Conservation (phyloP, 345 rosid genomes). For the Gynandropsis gynandra region DNA sequence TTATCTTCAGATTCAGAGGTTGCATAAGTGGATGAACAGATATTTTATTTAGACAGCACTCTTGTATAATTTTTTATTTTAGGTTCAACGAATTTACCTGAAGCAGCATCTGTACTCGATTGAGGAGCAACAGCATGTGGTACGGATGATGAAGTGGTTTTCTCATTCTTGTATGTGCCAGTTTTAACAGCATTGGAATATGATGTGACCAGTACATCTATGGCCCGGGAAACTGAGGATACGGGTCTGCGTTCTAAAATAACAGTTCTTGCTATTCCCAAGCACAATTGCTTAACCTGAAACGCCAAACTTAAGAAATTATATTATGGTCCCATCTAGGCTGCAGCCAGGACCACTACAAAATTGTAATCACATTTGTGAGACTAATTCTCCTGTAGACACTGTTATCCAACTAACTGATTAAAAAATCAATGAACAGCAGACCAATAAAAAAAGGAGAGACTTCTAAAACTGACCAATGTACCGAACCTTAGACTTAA, state of each 20-base stretch:
- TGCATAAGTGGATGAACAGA: slow-evolving; percentile 33
- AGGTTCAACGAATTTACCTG: slow-evolving; percentile 33
- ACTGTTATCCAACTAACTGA: slow-evolving; percentile 1
- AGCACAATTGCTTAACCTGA: slow-evolving; percentile 87
- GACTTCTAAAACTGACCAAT: neutral
- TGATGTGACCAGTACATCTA: slow-evolving; percentile 70
- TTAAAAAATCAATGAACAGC: slow-evolving; percentile 2
- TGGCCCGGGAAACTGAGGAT: slow-evolving; percentile 61
- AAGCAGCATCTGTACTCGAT: slow-evolving; percentile 29
- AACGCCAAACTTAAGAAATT: slow-evolving; percentile 21
- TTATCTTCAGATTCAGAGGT: slow-evolving; percentile 49
- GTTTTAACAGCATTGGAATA: slow-evolving; percentile 64
- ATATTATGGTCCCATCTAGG: slow-evolving; percentile 12
- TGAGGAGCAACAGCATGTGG: slow-evolving; percentile 25
- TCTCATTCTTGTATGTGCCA: slow-evolving; percentile 53
- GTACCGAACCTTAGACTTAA: neutral
- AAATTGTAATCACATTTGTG: neutral
- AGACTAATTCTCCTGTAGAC: slow-evolving; percentile 1
- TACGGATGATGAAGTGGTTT: slow-evolving; percentile 30
- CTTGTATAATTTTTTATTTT: slow-evolving; percentile 33
- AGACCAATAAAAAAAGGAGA: neutral
- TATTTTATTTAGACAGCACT: slow-evolving; percentile 3
- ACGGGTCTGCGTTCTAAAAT: slow-evolving; percentile 91
- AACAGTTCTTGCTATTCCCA: slow-evolving; percentile 57
- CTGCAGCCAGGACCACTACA: slow-evolving; percentile 14